Base-by-base conservation (phyloP, 23 red algal species). In the Agarophyton chilense region DNA sequence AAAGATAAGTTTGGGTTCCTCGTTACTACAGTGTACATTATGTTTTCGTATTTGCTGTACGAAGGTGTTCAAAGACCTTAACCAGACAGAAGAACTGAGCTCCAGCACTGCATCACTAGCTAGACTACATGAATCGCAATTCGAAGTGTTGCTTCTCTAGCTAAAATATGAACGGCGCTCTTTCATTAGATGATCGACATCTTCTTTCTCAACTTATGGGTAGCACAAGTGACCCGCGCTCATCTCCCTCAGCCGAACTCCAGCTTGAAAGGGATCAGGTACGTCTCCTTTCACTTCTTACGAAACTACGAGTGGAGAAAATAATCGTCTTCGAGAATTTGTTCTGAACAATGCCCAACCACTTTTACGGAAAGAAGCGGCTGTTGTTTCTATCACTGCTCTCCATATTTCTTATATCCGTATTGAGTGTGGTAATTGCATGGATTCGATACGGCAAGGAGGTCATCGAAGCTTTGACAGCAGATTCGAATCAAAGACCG, bases 381-480 rank as follows among this genome's bases (percentile, higher is more conserved):
- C 26, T 63, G 26, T 86, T 72, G 2, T 47, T 70, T 22, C 19
- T 71, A 16, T 31, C 73, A 39, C 64, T 86, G 39, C 29, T 71
- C 26, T 39, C 62, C 4, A 28, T 86, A n/a, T 71, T 86, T 44
- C 82, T 86, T 1, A 17, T 86, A 40, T 51, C 82, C 49, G 19
- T 74, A 10, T 19, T 72, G 28, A 29, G 42, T 17, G 38, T 86
- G 24, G 82, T 67, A 16, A 7, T 86, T 2, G 50, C 82, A 21
- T 86, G 82, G 82, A 22, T 54, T 25, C 82, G 64, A 16, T 71
- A 86, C 47, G 58, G 64, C 3, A 71, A 66, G 47, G 82, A 86
- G 29, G 61, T 86, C 1, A 53, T 56, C 25, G 82, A 86, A 39
- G 82, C 82, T 38, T 54, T 86, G 2, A 29, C 40, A 31, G 49